Base-by-base conservation (phyloP, 495 filamentous ascomycete genomes). In the Penicilliopsis zonata region DNA sequence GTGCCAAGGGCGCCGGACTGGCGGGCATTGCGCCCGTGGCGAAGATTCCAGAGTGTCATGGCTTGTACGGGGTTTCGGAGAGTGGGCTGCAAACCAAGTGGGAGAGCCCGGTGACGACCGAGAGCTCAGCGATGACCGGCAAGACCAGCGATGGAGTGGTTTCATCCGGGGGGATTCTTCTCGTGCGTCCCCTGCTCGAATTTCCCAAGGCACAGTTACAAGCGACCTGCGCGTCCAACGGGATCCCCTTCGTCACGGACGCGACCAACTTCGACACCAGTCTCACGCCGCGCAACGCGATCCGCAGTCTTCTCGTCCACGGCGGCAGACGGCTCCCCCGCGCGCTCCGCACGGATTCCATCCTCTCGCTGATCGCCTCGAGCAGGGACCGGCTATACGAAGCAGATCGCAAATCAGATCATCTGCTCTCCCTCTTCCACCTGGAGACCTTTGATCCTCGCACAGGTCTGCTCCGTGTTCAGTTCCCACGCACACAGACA, bases 21-120 rank as follows among this genome's bases (percentile, higher is more conserved):
- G 55, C 57, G 4, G 85, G 83, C 0, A 93, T 96, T 36, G 67
- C 58, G 20, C 27, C 55, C 8, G 57, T 70, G 3, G 56, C 67
- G 10, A 62, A 71, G 15, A 86, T 96, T 18, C 90, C 90, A 4
- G 86, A 95, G 52, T 88, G 83, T 43, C 64, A 76, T 38, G 80
- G 80, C 19, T 43, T 90, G 0, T 72, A 80, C 49, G 76, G 79
- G 8, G 68, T 81, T 10, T 59, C 78, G 38, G 65, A 71, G 44
- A 92, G 83, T 44, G 82, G 81, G 7, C n/a, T n/a, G n/a, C n/a
- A n/a, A n/a, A n/a, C n/a, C n/a, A n/a, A n/a, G n/a, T n/a, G n/a
- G n/a, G n/a, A n/a, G n/a, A 60, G 52, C 4, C 46, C 37, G 0
- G 22, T 34, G 15, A 32, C 13, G 27, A 33, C 52, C 5, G 6